Conservation (phyloP, 148 eudicot genomes). For the Persicaria maculosa region DNA sequence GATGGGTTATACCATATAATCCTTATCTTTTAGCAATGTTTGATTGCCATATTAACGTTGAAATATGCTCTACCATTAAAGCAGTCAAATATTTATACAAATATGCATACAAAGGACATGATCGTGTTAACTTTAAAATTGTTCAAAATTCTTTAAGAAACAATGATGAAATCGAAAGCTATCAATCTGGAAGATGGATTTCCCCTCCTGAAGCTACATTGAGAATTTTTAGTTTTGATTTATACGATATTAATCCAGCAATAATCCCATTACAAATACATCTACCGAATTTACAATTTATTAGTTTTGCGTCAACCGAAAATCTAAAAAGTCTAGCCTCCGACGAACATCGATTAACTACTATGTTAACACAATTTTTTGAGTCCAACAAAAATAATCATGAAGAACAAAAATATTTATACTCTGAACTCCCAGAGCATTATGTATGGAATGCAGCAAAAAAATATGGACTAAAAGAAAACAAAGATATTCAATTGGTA, state of each 20-base stretch:
- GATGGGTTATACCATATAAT: slow-evolving; percentile 10
- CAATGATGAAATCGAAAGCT: not conserved
- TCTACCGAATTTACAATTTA: not conserved
- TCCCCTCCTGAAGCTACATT: not conserved
- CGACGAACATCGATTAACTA: not conserved
- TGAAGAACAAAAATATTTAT: no score
- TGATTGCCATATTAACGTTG: no score
- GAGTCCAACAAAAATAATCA: no score
- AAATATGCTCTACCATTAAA: no score
- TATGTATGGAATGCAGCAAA: no score
- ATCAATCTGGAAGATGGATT: not conserved
- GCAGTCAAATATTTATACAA: no score
- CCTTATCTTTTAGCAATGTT: not conserved
- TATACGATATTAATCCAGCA: not conserved
- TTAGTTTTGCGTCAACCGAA: not conserved
- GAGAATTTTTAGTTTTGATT: not conserved
- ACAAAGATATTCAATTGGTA: no score
- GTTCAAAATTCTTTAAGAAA: not conserved
- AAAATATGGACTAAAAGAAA: no score
- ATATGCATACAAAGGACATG: not conserved
- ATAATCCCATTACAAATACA: not conserved
- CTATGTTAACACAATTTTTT: no score
- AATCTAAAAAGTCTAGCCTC: not conserved
- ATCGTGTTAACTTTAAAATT: not conserved
- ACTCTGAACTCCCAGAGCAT: no score